These are phyloP conservation scores for Conticribra weissflogii DNA, from an alignment of 108 stramenopile species.

Conservation along the genomic window DNA sequence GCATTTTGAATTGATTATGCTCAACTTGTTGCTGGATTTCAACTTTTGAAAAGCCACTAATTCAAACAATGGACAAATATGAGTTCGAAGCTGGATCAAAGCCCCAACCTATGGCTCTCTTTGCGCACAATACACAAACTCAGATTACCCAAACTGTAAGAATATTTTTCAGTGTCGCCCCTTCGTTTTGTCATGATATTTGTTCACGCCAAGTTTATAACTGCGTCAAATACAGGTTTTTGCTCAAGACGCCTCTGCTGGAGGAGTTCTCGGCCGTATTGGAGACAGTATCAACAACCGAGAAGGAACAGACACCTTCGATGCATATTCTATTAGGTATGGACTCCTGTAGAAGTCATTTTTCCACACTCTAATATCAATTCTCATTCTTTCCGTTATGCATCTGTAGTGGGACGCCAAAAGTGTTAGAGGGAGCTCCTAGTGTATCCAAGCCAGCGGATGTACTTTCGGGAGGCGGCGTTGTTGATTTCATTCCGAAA, in stretches of 20 bases:
- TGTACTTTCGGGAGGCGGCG: constrained; percentile 27
- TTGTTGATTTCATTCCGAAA: constrained; percentile 9
- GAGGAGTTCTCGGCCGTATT: constrained; percentile 44
- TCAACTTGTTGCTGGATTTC: too few species aligned
- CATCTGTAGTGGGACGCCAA: constrained; percentile 40
- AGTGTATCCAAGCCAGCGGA: constrained; percentile 40
- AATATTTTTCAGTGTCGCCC: too few species aligned
- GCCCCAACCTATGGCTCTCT: constrained; percentile 27
- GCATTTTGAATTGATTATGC: too few species aligned
- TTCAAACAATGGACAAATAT: constrained; percentile 18
- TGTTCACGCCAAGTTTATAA: too few species aligned
- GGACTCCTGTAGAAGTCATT: too few species aligned
- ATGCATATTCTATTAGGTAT: constrained; percentile 42
- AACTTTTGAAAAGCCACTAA: too few species aligned
- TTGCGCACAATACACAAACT: constrained; percentile 47
- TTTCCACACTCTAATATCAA: too few species aligned
- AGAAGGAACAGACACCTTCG: constrained; percentile 20
- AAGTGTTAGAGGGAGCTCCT: constrained; percentile 36
- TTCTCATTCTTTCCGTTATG: too few species aligned
- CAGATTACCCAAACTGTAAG: constrained; percentile 32
- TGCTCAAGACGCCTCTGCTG: constrained; percentile 22
- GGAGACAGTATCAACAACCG: constrained; percentile 33
- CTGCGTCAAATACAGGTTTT: too few species aligned
- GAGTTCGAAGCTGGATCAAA: constrained; percentile 20
- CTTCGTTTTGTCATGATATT: too few species aligned